These are phyloP conservation scores for Xylaria flabelliformis DNA, from an alignment of 495 filamentous ascomycete genomes.

Conservation along the genomic window DNA sequence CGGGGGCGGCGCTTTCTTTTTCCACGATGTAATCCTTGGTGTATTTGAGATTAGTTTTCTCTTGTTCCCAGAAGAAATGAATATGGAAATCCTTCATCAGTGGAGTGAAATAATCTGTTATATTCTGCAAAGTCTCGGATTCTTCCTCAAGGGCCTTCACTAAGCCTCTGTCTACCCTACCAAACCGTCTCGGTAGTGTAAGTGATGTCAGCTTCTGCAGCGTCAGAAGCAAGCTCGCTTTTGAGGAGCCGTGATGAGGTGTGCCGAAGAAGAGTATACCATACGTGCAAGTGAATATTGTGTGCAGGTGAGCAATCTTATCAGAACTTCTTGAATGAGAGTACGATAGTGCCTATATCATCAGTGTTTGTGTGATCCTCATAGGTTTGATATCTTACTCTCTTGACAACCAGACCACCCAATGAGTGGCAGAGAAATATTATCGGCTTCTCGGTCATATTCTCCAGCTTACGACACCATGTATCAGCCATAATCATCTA, in stretches of 20 bases:
- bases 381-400: background rate
- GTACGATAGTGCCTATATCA: background rate
- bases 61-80: slow-evolving; percentile 15
- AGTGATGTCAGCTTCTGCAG: slow-evolving; percentile 3
- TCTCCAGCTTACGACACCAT: background rate
- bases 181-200: background rate
- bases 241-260: background rate
- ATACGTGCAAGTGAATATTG: slow-evolving; percentile 4
- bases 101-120: background rate
- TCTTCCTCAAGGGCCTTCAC: slow-evolving; percentile 1
- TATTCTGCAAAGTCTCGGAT: slow-evolving; percentile 9
- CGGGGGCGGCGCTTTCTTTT: slow-evolving; percentile 2
- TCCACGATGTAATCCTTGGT: slow-evolving; percentile 9
- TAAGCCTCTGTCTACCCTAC: background rate
- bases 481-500: background rate
- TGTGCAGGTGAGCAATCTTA: slow-evolving; percentile 8
- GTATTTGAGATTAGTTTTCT: slow-evolving; percentile 2
- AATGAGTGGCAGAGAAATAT: slow-evolving; percentile 4
- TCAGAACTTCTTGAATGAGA: slow-evolving; percentile 1
- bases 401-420: background rate
- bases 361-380: background rate
- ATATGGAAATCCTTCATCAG: slow-evolving; percentile 13
- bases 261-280: slow-evolving; percentile 10
- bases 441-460: slow-evolving; percentile 1
- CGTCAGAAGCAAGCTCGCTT: slow-evolving; percentile 7